Conservation (phyloP, 768 basidiomycete genomes). For the Suillus subalutaceus region DNA sequence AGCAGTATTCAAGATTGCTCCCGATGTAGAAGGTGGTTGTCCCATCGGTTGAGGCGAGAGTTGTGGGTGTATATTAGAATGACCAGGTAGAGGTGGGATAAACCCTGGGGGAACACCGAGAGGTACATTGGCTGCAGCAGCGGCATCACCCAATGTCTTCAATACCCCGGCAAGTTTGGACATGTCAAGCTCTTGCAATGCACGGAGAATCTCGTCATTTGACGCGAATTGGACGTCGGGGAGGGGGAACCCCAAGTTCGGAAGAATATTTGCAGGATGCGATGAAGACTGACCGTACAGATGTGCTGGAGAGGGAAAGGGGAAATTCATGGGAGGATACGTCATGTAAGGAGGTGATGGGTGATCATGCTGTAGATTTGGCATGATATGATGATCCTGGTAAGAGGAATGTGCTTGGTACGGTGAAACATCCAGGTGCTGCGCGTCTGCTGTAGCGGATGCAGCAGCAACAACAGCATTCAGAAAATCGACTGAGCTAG, state of each 20-base stretch:
- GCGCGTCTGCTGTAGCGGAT: constrained; percentile 47
- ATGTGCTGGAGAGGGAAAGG: constrained; percentile 29
- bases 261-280: constrained; percentile 19
- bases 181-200: constrained; percentile 69
- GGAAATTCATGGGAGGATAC: constrained; percentile 33
- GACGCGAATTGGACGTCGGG: constrained; percentile 50
- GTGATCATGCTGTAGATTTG: constrained; percentile 19
- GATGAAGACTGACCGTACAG: constrained; percentile 32
- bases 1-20: constrained; percentile 43
- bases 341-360: constrained; percentile 30
- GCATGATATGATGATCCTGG: constrained; percentile 35
- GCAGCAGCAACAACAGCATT: constrained; percentile 70
- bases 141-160: constrained; percentile 63
- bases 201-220: constrained; percentile 74
- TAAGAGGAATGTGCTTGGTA: constrained; percentile 36
- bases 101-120: constrained; percentile 21
- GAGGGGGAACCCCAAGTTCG: constrained; percentile 23
- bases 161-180: constrained; percentile 70
- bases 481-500: constrained; percentile 60
- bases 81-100: constrained; percentile 24
- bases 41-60: constrained; percentile 40
- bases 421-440: constrained; percentile 29
- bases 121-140: constrained; percentile 45
- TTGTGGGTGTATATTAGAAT: constrained; percentile 28
- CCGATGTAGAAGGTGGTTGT: constrained; percentile 47